Percentiles rank a stretch among this genome's conserved stretches.
phyloP scores from a whole-genome alignment of 129 eudicot genomes.

The Gnaphalium uliginosum region DNA sequence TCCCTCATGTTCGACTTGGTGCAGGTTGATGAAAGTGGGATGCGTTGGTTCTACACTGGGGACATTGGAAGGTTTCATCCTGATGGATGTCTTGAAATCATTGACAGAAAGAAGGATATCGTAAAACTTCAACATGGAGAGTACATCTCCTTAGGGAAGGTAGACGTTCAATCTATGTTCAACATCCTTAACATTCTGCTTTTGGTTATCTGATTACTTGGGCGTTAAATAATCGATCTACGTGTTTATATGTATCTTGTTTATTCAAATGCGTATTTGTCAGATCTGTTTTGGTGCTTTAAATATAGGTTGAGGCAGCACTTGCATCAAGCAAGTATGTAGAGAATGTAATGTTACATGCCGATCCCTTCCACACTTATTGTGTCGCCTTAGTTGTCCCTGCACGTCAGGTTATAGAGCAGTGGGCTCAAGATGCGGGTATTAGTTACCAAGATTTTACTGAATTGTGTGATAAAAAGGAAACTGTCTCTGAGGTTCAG shows the following conservation, averaged over 20 bases:
- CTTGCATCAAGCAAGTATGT: constrained; percentile 68
- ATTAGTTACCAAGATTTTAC: constrained; percentile 49
- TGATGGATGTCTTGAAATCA: constrained; percentile 95
- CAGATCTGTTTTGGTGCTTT: constrained; percentile 5
- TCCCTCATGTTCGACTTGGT: background rate
- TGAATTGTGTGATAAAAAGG: constrained; percentile 69
- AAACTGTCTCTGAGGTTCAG: constrained; percentile 68
- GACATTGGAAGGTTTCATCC: constrained; percentile 93
- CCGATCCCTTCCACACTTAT: constrained; percentile 85
- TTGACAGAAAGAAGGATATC: constrained; percentile 95
- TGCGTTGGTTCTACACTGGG: constrained; percentile 97
- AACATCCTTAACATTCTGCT: background rate
- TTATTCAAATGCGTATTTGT: background rate
- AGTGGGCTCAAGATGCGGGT: constrained; percentile 75
- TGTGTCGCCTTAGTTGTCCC: constrained; percentile 88
- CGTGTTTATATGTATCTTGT: constrained; percentile 1
- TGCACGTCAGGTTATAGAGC: constrained; percentile 65
- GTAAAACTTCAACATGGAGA: constrained; percentile 99
- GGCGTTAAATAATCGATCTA: background rate
- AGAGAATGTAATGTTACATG: constrained; percentile 77
- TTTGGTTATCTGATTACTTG: background rate
- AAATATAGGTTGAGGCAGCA: constrained; percentile 88
- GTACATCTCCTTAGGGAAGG: constrained; percentile 95
- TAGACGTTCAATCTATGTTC: constrained; percentile 15
- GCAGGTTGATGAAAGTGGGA: constrained; percentile 88